Conservation (phyloP, 1,284 basidiomycete genomes). For the Flammula alnicola region DNA sequence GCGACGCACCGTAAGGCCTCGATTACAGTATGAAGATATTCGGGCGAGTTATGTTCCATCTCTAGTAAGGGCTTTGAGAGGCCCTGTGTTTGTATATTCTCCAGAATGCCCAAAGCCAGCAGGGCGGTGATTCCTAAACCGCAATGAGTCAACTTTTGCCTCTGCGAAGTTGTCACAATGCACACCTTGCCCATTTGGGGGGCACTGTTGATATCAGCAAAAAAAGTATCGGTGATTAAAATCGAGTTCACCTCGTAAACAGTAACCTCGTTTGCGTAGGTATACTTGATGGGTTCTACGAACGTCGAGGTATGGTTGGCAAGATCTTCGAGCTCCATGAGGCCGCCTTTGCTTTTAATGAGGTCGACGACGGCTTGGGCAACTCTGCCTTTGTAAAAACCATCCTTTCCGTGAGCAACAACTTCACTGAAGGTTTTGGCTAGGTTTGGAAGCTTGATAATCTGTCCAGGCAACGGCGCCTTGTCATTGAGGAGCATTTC, state of each 20-base stretch:
- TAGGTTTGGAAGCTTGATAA: constrained; percentile 80
- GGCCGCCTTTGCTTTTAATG: constrained; percentile 82
- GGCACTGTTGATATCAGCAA: constrained; percentile 60
- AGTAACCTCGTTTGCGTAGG: constrained; percentile 81
- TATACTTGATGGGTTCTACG: constrained; percentile 91
- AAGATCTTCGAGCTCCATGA: constrained; percentile 90
- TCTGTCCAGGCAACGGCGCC: constrained; percentile 79
- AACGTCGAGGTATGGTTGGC: constrained; percentile 78
- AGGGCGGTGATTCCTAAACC: constrained; percentile 81
- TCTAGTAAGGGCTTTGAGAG: constrained; percentile 73
- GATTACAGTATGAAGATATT: constrained; percentile 89
- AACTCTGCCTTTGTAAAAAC: constrained; percentile 90
- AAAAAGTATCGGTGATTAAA: background rate
- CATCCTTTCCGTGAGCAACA: constrained; percentile 82
- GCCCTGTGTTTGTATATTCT: constrained; percentile 79
- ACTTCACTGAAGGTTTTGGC: constrained; percentile 85
- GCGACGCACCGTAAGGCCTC: constrained; percentile 73
- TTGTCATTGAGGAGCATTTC: constrained; percentile 87
- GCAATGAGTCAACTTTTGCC: background rate
- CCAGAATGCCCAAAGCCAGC: constrained; percentile 90
- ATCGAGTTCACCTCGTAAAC: constrained; percentile 73
- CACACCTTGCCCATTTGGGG: constrained; percentile 90
- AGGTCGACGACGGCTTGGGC: constrained; percentile 91
- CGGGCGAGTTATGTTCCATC: constrained; percentile 86
- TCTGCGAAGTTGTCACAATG: background rate